phyloP scores from a whole-genome alignment of 495 filamentous ascomycete species.

The Aspergillus steynii region DNA sequence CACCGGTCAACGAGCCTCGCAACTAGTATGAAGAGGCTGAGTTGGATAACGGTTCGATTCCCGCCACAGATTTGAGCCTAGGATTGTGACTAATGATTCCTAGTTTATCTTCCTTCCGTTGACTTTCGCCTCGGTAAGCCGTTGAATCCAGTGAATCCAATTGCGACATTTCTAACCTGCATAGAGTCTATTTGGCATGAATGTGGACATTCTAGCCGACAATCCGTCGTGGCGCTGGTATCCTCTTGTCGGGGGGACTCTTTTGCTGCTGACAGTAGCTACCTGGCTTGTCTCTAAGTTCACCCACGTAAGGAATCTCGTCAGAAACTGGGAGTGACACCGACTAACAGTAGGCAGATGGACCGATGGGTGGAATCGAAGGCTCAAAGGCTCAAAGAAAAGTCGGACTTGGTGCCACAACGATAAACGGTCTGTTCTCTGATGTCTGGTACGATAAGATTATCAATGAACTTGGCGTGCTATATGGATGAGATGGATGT shows the following conservation, averaged over 20 bases:
- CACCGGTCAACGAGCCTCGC: slow-evolving; percentile 23
- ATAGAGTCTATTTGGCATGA: slow-evolving; percentile 40
- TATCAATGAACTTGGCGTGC: no score
- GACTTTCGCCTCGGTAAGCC: slow-evolving; percentile 31
- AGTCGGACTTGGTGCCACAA: background rate
- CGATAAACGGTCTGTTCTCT: background rate
- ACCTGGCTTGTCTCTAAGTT: slow-evolving; percentile 32
- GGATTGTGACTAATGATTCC: slow-evolving; percentile 11
- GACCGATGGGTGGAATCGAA: background rate
- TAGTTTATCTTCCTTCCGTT: slow-evolving; percentile 39
- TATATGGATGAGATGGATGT: no score
- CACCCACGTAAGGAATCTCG: slow-evolving; percentile 15
- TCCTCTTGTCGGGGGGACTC: slow-evolving; percentile 20
- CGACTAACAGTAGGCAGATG: background rate
- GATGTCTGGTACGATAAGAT: no score
- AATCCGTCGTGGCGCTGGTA: slow-evolving; percentile 35
- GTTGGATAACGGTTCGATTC: slow-evolving; percentile 33
- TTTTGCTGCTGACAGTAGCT: slow-evolving; percentile 22
- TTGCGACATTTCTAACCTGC: background rate
- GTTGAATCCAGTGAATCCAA: background rate
- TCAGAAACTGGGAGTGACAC: background rate
- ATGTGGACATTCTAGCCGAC: slow-evolving; percentile 28
- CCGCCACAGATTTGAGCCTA: background rate
- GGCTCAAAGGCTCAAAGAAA: background rate
- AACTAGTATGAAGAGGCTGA: slow-evolving; percentile 36